These are phyloP conservation scores for Colletotrichum sp. DNA, from an alignment of 2,329 filamentous ascomycete genomes.

Conservation along the genomic window DNA sequence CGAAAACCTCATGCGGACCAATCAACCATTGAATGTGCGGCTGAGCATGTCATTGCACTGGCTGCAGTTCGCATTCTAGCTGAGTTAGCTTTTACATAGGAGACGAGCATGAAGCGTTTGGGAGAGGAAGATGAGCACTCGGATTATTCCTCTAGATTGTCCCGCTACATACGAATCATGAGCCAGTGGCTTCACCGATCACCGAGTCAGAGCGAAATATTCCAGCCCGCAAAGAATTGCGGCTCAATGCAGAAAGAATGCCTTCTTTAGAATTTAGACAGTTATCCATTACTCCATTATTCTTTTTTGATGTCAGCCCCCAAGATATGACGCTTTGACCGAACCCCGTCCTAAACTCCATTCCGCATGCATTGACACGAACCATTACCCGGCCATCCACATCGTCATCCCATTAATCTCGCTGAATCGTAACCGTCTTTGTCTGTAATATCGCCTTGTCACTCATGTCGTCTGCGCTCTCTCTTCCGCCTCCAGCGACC, in stretches of 20 bases:
- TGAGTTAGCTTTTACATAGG: fast-evolving
- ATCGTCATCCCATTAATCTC: not conserved
- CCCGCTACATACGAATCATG: not conserved
- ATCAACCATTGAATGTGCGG: not conserved
- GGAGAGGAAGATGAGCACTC: fast-evolving
- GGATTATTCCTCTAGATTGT: not conserved
- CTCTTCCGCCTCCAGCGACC: not conserved
- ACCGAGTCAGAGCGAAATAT: not conserved
- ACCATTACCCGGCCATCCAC: not conserved
- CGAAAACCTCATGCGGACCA: not conserved
- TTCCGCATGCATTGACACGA: not conserved
- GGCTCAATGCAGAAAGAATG: not conserved
- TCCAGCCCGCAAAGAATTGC: not conserved
- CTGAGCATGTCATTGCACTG: not conserved
- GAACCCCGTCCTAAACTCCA: not conserved
- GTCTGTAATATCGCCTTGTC: conserved; percentile 32
- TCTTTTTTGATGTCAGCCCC: not conserved
- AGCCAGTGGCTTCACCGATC: not conserved
- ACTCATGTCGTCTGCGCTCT: conserved; percentile 25
- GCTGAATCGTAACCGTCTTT: conserved; percentile 25
- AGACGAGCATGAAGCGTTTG: not conserved
- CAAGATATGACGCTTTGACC: not conserved
- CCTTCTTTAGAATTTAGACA: not conserved
- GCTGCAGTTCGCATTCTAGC: fast-evolving
- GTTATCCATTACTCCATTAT: not conserved